Evolutionary conservation across 192 early-diverging fungal species (phyloP).

Genomic region (Coemansia sp.): DNA sequence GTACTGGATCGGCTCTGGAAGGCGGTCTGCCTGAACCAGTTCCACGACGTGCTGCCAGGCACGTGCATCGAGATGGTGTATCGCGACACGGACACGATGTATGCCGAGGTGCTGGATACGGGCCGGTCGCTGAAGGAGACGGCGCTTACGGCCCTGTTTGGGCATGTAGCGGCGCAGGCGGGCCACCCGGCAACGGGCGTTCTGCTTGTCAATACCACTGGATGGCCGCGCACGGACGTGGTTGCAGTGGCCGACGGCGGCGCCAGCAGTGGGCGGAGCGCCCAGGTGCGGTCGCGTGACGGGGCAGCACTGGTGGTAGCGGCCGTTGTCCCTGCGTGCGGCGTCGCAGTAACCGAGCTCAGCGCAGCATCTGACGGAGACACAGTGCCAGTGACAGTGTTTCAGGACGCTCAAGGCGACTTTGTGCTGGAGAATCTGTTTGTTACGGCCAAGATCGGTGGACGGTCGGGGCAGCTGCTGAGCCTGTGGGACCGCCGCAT

Average conservation of each 20-base stretch:
- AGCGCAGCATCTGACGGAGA: neutral
- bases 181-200: constrained; percentile 20
- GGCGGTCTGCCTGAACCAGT: constrained; percentile 85
- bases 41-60: constrained; percentile 96
- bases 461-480: constrained; percentile 60
- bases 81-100: constrained; percentile 65
- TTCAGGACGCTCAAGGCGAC: constrained; percentile 15
- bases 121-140: constrained; percentile 44
- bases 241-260: constrained; percentile 60
- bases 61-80: constrained; percentile 88
- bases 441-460: constrained; percentile 65
- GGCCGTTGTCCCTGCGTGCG: constrained; percentile 22
- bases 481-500: constrained; percentile 57
- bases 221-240: constrained; percentile 66
- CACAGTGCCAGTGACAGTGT: constrained; percentile 25
- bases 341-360: constrained; percentile 8
- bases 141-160: constrained; percentile 40
- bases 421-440: constrained; percentile 67
- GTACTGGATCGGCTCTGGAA: constrained; percentile 86
- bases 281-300: constrained; percentile 31
- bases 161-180: constrained; percentile 1
- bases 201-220: constrained; percentile 60
- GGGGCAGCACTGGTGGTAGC: constrained; percentile 24
- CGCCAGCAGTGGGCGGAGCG: neutral
- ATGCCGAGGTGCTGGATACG: constrained; percentile 29